Evolutionary conservation across 768 basidiomycete genomes (phyloP), one percentile per base, ranked within the genome.

Genomic region (Paxillus ammoniavirescens): DNA sequence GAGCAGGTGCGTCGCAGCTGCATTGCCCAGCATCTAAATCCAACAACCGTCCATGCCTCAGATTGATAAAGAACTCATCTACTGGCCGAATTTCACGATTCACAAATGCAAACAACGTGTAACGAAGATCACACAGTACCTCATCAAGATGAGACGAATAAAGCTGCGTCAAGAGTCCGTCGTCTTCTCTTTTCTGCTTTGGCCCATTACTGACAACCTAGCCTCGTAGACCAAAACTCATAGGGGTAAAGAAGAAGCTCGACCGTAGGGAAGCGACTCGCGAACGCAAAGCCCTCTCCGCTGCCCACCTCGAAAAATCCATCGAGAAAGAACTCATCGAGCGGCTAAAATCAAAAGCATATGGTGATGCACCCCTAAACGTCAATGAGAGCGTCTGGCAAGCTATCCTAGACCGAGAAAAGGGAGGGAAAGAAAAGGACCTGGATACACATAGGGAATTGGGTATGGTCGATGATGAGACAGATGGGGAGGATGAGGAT

Each of bases 101-200:
- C 97, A 98, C 77, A 98, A 98, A 75, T 98, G 97, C 82, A 99
- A 99, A 78, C 97, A 99, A 74, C 85, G 97, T 42, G 81, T 98
- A 30, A 99, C 97, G 10, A 99, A 98, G 77, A 98, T 99, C 63
- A 98, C 96, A 0, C 97, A 99, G 69, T 98, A 98, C 67, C 83
- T 99, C 59, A 98, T 98, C 71, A 95, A 97, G 77, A 97, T 98
- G 95, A 82, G 96, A 54, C 85, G 91, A 41, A 72, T 96, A 56
- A 90, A 90, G 61, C 77, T 95, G 52, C 84, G 88, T 15, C 83
- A 92, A 73, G 87, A 92, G 94, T 95, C 51, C 62, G 89, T 75
- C 62, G 89, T 75, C 23, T 54, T 40, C 37, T 26, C 38, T 10
- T 3, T 33, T 52, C 18, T 26, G 17, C 49, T 31, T n/a, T 17